Base-by-base conservation (phyloP, 192 early-diverging fungal genomes). In the Gaertneriomyces sp. region DNA sequence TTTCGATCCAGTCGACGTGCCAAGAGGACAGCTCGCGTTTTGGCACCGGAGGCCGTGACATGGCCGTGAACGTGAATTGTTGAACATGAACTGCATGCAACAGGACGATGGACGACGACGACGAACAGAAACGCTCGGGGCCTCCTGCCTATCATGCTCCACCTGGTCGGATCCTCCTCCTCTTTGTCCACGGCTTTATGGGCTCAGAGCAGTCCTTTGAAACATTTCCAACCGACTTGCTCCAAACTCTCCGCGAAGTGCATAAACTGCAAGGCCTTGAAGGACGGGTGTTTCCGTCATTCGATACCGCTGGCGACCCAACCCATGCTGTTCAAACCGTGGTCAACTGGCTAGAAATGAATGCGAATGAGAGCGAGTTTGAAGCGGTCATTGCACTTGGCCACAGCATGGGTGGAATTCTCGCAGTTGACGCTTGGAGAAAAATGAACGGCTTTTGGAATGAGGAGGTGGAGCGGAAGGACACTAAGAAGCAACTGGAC, bases 101-200 rank as follows among this genome's bases (percentile, higher is more conserved):
- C 25, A 33, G 25, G 25, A 2, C 25, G 25, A 33, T 33, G 25
- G 25, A 33, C 25, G 25, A 33, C 25, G 25, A 33, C 25, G 25
- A 33, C 25, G 25, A 33, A 33, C 25, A 33, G 25, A 33, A 33
- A 33, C 25, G 25, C 25, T 33, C 25, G 25, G 25, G 25, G 25
- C 1, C 25, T 33, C 25, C 25, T 33, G 25, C 25, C 25, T 33
- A 33, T 33, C 25, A 33, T 33, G 25, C 25, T 33, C 2, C 25
- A 2, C 0, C 25, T 33, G 25, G 25, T 33, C 25, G 25, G 25
- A 75, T 58, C 9, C 70, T 80, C 45, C 54, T 83, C 42, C 64
- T 83, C 17, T 84, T 84, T 52, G 79, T 84, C 19, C 82, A 81
- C 54, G 82, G 82, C 46, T 84, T 84, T 63, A 46, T 79, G 16